phyloP scores from a whole-genome alignment of 345 rosid species.

The Stellera chamaejasme region DNA sequence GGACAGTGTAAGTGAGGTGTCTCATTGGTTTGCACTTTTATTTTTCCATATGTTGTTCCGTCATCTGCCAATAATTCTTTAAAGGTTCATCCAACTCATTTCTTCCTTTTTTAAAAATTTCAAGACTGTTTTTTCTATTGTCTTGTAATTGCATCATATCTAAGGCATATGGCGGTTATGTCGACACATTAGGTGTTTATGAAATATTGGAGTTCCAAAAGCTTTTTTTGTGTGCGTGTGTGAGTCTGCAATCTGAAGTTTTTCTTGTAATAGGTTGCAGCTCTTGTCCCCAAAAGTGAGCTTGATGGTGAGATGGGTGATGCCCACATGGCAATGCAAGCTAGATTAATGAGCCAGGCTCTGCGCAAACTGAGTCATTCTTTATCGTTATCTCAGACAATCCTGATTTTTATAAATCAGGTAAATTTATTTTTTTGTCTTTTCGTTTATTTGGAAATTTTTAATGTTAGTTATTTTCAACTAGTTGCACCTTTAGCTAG shows the following conservation, averaged over 20 bases:
- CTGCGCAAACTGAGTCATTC: conserved; percentile 91
- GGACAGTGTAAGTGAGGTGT: conserved; percentile 75
- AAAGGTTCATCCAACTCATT: too few relatives aligned
- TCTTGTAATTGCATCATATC: too few relatives aligned
- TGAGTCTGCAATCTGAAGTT: too few relatives aligned
- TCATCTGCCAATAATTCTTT: too few relatives aligned
- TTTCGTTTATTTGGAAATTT: too few relatives aligned
- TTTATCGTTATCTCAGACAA: conserved; percentile 61
- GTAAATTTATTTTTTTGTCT: conserved; percentile 19
- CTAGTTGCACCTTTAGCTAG: too few relatives aligned
- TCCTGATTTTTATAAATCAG: conserved; percentile 78
- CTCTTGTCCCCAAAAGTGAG: conserved; percentile 92
- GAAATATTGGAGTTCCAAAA: too few relatives aligned
- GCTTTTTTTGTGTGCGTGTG: too few relatives aligned
- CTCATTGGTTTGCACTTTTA: not conserved
- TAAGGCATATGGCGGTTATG: too few relatives aligned
- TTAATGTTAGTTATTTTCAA: too few relatives aligned
- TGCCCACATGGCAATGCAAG: conserved; percentile 98
- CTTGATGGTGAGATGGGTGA: conserved; percentile 99
- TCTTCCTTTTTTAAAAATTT: not conserved
- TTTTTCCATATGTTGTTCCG: not conserved
- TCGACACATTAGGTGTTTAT: too few relatives aligned
- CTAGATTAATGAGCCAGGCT: conserved; percentile 95
- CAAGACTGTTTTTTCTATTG: too few relatives aligned
- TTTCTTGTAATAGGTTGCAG: conserved; percentile 56